A percentile compares a stretch with the other conserved stretches of the same genome.
Evolutionary conservation across 495 filamentous ascomycete species (phyloP).

Genomic region (Aspergillus panamensis): DNA sequence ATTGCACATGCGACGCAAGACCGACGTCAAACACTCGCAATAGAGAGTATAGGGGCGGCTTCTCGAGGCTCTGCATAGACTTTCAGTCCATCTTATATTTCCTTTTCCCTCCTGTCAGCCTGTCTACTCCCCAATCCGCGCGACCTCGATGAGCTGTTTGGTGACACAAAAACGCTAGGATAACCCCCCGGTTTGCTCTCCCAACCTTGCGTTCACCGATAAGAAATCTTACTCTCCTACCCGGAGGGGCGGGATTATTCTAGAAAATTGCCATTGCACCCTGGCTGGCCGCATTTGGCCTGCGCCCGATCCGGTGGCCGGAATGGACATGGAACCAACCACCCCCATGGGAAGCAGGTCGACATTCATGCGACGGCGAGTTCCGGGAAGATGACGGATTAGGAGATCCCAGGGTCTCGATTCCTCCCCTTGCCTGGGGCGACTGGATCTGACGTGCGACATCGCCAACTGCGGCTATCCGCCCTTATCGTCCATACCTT

Average conservation of each 20-base stretch:
- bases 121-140: neutral
- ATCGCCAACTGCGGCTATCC: neutral
- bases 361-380: neutral
- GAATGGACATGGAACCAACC: too few relatives aligned
- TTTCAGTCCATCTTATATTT: neutral
- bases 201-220: neutral
- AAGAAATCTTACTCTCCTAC: neutral
- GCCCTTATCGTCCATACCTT: too few relatives aligned
- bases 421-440: neutral
- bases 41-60: neutral
- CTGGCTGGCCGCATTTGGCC: too few relatives aligned
- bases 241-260: neutral
- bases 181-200: neutral
- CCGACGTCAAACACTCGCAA: neutral
- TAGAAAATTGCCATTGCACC: neutral
- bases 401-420: neutral
- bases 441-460: neutral
- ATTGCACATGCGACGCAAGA: neutral
- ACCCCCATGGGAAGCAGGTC: too few relatives aligned
- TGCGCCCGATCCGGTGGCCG: too few relatives aligned
- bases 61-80: neutral
- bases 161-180: neutral
- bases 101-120: neutral
- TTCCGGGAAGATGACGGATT: neutral
- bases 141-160: neutral